Percentiles rank a stretch among this genome's conserved stretches.
Conservation (phyloP, 306 rosid species). For the Acacia melanoxylon region DNA sequence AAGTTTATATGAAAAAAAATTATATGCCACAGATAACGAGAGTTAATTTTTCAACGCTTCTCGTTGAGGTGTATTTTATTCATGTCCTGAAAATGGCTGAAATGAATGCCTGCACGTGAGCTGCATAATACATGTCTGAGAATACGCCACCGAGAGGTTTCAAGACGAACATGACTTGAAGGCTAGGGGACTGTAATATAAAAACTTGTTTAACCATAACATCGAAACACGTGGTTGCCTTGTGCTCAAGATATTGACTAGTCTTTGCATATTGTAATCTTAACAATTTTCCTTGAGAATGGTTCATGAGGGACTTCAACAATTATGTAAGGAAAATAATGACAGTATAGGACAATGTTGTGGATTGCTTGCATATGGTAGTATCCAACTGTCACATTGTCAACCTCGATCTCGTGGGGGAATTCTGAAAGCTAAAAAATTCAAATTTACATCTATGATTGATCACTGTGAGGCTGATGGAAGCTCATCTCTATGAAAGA, state of each 20-base stretch:
- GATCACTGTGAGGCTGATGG: background rate
- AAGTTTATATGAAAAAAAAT: background rate
- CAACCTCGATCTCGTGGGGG: background rate
- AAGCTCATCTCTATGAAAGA: background rate
- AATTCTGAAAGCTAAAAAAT: background rate
- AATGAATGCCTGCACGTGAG: constrained; percentile 38
- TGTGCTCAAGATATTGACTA: background rate
- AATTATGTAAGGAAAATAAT: background rate
- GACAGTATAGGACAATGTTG: background rate
- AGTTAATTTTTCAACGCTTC: constrained; percentile 14
- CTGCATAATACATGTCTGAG: constrained; percentile 14
- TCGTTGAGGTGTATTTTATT: constrained; percentile 3
- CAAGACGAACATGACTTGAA: constrained; percentile 20
- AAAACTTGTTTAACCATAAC: background rate
- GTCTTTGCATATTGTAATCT: background rate
- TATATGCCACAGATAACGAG: constrained; percentile 16
- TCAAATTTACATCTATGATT: background rate
- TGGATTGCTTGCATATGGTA: constrained; percentile 9
- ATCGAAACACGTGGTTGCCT: constrained; percentile 7
- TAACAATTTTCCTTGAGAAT: background rate
- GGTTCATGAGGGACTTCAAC: background rate
- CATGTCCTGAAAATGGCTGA: background rate
- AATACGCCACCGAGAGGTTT: constrained; percentile 20
- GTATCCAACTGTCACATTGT: background rate
- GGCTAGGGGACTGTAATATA: constrained; percentile 6